Evolutionary conservation across 202 grass and related monocot genomes (phyloP), one percentile per base, ranked within the genome.

Genomic region (Zoysia matrella): DNA sequence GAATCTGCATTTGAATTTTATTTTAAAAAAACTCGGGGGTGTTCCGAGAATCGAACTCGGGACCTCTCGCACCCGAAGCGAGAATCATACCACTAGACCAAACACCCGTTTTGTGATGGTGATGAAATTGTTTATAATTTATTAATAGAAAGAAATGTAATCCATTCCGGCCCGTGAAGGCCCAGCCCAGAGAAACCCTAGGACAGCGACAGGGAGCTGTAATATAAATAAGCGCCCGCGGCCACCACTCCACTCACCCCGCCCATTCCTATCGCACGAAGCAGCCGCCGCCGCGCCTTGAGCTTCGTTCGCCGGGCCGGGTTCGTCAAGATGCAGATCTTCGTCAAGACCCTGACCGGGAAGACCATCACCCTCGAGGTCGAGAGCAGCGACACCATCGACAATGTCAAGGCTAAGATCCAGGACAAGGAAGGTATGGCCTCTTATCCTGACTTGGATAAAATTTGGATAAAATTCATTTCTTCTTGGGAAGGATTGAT

Each of bases 321-420:
- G 16, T 11, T 11, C n/a, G 44, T 4, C 83, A 62, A 85, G 81
- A 97, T 97, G 94, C 94, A 97, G 94, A 93, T 97, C 57, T 97
- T 97, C 71, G 94, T 97, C 45, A 97, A 91, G 87, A 93, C 91
- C 12, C 89, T 93, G 30, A 93, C 94, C 5, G 94, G 94, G 69
- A 97, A 94, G 89, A 92, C 87, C 77, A 94, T 94, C 89, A 90
- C 94, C 1, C 91, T 94, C 54, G 94, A 97, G 85, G 91, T 90
- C 4, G 94, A 97, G 85, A 94, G 91, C 91, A 97, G 94, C 89
- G 94, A 97, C 85, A 92, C 94, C 76, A 90, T 97, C 80, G 91
- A 94, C 86, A 92, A 90, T 83, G 94, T 97, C 84, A 93, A 91
- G 81, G 87, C 94, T 15, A 97, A 97, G 94, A 97, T 97, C 88